Percentiles rank a stretch among this genome's conserved stretches.
Evolutionary conservation across 2,329 filamentous ascomycete species (phyloP).

Genomic region (Ophiostoma triangulosporum): DNA sequence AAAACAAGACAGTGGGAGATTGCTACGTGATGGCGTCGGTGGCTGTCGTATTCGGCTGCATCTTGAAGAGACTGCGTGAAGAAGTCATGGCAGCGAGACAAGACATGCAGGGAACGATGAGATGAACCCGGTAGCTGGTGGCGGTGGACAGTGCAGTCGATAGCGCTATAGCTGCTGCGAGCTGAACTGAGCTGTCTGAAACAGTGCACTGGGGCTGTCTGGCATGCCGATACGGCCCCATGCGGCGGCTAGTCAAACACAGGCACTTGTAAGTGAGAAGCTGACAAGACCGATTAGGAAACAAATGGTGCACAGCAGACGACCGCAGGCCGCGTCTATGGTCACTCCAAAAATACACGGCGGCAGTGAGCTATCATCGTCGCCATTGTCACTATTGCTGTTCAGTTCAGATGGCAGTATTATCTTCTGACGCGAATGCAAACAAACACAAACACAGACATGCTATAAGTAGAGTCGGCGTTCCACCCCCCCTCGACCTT

Average conservation of each 20-base stretch:
- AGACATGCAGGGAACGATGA: background rate
- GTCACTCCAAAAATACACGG: background rate
- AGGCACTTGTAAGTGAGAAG: too few species aligned
- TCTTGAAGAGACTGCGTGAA: background rate
- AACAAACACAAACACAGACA: too few species aligned
- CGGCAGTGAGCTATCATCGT: background rate
- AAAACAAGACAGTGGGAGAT: background rate
- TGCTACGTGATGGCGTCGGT: background rate
- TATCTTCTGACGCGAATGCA: too few species aligned
- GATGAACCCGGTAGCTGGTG: background rate
- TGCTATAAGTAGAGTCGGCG: too few species aligned
- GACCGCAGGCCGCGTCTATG: background rate
- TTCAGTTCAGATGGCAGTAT: too few species aligned
- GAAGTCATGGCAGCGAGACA: background rate
- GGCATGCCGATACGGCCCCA: background rate
- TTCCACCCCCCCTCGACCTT: too few species aligned
- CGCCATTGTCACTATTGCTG: background rate
- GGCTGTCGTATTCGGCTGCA: background rate
- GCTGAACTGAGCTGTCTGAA: background rate
- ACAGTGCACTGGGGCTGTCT: background rate
- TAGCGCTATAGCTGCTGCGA: too few species aligned
- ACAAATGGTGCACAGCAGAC: background rate
- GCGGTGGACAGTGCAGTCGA: background rate
- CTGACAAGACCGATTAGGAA: background rate
- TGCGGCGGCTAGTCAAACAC: constrained; percentile 1